Base-by-base conservation (phyloP, 1,284 basidiomycete species). In the Tilletia walkeri region DNA sequence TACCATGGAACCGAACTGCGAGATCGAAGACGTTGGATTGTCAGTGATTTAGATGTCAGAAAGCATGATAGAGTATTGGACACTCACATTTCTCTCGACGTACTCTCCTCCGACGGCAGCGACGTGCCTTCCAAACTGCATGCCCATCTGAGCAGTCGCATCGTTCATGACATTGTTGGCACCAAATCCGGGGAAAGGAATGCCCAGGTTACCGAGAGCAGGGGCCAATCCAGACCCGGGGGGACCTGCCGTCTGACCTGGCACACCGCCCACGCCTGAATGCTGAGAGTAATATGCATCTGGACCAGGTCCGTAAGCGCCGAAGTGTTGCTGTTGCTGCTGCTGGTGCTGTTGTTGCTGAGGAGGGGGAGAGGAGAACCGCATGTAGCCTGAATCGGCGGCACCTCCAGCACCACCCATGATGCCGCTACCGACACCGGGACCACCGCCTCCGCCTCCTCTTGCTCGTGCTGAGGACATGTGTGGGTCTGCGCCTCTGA, bases 101-200 rank as follows among this genome's bases (percentile, higher is more conserved):
- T 99, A 99, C 71, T 95, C 93, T 82, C 95, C 94, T 0, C 95
- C 95, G 0, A 94, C 95, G 14, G 90, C 89, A 1, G 97, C 92
- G 0, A 95, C 94, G 76, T 89, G 94, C 77, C 91, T 90, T 4
- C 95, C 94, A 61, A 99, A 90, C 84, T 98, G 95, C 88, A 99
- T 92, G 41, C 95, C 94, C 85, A 99, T 91, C 84, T 96, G 92
- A 0, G 95, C 92, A 2, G 96, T 98, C 3, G 93, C 90, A 82
- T 94, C 92, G 84, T 97, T 92, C 85, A 98, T 88, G 63, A 84
- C 76, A 47, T 68, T 72, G 39, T 70, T 48, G 4, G 61, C n/a
- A 24, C 65, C 66, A 30, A 68, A 70, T 16, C 56, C 56, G 20
- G 56, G 56, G 36, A 61, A 61, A 2, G 56, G 56, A 9, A 49